Conservation (phyloP, 2,329 filamentous ascomycete genomes). For the Dothideomycetes sp. region DNA sequence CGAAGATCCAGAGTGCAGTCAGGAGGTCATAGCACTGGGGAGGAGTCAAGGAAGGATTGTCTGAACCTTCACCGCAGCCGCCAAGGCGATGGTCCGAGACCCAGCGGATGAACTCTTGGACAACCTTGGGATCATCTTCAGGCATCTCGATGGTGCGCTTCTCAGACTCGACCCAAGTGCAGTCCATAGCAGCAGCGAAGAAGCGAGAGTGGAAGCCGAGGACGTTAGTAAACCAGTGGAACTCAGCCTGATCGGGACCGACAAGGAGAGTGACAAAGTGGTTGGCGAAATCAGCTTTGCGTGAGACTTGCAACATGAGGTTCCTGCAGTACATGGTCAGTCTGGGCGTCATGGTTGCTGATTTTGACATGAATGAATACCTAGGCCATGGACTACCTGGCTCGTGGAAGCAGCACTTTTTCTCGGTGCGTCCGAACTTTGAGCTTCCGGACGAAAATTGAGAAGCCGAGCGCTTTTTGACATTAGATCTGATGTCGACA, state of each 20-base stretch:
- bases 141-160: background rate
- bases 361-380: background rate
- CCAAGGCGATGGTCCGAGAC: slow-evolving; percentile 1
- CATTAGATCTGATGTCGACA: no score
- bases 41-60: background rate
- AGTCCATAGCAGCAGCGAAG: slow-evolving; percentile 1
- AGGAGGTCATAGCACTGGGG: background rate
- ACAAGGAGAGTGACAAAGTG: slow-evolving; percentile 1
- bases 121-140: background rate
- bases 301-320: background rate
- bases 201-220: slow-evolving; percentile 1
- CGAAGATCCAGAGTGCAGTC: background rate
- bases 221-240: background rate
- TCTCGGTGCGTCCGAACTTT: background rate
- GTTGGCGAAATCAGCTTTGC: background rate
- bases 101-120: slow-evolving; percentile 7
- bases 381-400: background rate
- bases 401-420: background rate
- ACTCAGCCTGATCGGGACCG: background rate
- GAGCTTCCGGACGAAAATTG: background rate
- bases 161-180: background rate
- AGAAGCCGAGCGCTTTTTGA: no score
- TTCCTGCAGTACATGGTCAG: no score
- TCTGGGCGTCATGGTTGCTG: background rate
- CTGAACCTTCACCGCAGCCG: background rate